Evolutionary conservation across 2,329 filamentous ascomycete species (phyloP).

Genomic region (Fonsecaea pedrosoi): DNA sequence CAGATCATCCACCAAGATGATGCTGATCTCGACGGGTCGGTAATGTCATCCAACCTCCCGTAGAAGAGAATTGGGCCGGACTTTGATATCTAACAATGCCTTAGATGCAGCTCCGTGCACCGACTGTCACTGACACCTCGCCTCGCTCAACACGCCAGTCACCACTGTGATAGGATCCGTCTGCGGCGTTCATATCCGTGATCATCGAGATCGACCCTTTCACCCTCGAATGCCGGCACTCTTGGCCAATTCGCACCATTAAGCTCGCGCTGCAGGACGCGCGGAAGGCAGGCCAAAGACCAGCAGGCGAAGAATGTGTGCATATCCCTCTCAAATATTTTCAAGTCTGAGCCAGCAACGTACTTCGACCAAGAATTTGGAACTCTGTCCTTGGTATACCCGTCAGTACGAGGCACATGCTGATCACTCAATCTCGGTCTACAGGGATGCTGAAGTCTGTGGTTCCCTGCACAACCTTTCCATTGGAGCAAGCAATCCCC

Average conservation of each 20-base stretch:
- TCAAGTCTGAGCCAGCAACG: neutral
- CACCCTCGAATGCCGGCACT: neutral
- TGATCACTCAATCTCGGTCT: constrained; percentile 3
- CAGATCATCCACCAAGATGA: too few relatives aligned
- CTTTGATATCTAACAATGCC: too few relatives aligned
- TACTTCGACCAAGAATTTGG: neutral
- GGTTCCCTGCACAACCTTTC: neutral
- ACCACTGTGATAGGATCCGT: neutral
- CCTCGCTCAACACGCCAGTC: neutral
- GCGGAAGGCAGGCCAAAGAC: neutral
- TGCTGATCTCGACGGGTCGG: too few relatives aligned
- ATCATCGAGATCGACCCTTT: neutral
- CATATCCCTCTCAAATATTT: neutral
- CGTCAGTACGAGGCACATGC: neutral
- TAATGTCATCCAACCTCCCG: too few relatives aligned
- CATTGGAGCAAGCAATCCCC: neutral
- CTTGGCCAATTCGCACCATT: neutral
- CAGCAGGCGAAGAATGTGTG: neutral
- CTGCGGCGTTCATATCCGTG: neutral
- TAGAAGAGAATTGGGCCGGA: too few relatives aligned
- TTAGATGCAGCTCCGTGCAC: neutral
- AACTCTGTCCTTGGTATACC: neutral
- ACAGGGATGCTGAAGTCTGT: neutral
- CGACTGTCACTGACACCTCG: neutral
- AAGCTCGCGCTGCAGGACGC: neutral